Conservation (phyloP, 2,329 filamentous ascomycete species). For the Alternaria sp. region DNA sequence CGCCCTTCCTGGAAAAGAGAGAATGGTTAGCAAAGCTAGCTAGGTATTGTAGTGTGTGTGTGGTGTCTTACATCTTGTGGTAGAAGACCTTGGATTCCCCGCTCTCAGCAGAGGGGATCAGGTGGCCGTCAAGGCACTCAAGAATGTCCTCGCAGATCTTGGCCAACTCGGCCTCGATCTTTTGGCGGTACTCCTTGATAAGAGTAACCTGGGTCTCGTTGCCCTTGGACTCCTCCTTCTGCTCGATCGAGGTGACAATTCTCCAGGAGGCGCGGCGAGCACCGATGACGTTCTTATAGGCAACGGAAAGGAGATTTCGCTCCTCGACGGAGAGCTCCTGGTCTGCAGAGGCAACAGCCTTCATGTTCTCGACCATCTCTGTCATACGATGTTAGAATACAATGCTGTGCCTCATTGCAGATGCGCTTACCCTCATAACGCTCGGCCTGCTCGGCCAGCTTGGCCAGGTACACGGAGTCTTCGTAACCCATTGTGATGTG, state of each 20-base stretch:
- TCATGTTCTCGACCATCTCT: conserved; percentile 99
- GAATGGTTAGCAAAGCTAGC: conserved; percentile 26
- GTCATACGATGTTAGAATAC: conserved; percentile 37
- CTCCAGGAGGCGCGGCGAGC: conserved; percentile 97
- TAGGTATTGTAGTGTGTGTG: background rate
- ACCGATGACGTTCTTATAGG: conserved; percentile 99
- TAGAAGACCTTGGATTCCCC: conserved; percentile 99
- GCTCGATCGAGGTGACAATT: conserved; percentile 98
- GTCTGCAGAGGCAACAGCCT: conserved; percentile 87
- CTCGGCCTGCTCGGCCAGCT: conserved; percentile 99
- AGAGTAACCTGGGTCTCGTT: conserved; percentile 87
- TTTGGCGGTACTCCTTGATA: conserved; percentile 98
- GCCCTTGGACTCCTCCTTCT: conserved; percentile 99
- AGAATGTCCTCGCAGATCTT: conserved; percentile 99
- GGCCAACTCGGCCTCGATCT: conserved; percentile 95
- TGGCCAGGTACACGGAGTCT: conserved; percentile 99
- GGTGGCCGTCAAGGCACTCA: conserved; percentile 89
- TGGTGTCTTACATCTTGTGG: conserved; percentile 87
- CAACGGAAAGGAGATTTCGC: conserved; percentile 95
- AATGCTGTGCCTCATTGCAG: conserved; percentile 4
- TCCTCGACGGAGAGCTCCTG: conserved; percentile 80
- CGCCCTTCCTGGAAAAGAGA: conserved; percentile 80
- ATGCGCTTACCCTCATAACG: conserved; percentile 87
- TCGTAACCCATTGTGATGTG: conserved; percentile 90
- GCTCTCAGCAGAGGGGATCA: conserved; percentile 92